phyloP scores from a whole-genome alignment of 2,329 filamentous ascomycete genomes.

The Pseudogymnoascus sp. region DNA sequence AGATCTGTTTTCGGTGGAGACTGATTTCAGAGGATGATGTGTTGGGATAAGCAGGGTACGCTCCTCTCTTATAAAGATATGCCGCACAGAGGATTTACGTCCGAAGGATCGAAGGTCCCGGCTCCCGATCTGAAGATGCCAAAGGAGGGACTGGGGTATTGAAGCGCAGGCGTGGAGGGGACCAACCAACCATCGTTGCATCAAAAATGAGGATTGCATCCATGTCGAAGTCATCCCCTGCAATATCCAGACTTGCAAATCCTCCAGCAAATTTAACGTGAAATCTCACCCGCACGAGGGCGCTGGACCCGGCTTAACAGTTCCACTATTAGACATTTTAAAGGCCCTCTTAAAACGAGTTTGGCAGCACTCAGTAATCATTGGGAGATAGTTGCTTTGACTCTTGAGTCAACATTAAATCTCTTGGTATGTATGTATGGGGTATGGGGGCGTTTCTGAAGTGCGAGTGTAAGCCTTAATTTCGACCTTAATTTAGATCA shows the following conservation, averaged over 20 bases:
- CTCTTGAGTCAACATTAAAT: not conserved
- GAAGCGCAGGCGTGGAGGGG: not conserved
- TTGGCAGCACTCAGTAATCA: not conserved
- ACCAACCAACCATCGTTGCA: not conserved
- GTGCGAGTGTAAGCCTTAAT: not conserved
- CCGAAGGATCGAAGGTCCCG: not conserved
- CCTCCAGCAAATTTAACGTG: not conserved
- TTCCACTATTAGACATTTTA: not conserved
- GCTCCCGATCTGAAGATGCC: not conserved
- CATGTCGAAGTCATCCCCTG: not conserved
- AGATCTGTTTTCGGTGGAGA: not conserved
- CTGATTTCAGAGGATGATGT: not conserved
- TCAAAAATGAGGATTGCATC: not conserved
- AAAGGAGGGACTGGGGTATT: not conserved
- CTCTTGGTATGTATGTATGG: not conserved
- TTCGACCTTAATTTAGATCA: slow-evolving; percentile 1
- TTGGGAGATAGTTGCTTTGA: not conserved
- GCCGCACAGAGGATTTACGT: not conserved
- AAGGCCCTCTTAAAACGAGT: not conserved
- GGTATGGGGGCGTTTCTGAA: not conserved
- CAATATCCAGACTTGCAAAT: not conserved
- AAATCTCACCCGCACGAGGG: not conserved
- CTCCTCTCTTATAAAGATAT: not conserved
- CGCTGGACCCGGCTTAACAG: not conserved
- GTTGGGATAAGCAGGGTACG: not conserved